Percentiles rank a stretch among this genome's conserved stretches.
These are phyloP conservation scores for Lactarius deliciosus DNA, from an alignment of 768 basidiomycete species.

Conservation along the genomic window DNA sequence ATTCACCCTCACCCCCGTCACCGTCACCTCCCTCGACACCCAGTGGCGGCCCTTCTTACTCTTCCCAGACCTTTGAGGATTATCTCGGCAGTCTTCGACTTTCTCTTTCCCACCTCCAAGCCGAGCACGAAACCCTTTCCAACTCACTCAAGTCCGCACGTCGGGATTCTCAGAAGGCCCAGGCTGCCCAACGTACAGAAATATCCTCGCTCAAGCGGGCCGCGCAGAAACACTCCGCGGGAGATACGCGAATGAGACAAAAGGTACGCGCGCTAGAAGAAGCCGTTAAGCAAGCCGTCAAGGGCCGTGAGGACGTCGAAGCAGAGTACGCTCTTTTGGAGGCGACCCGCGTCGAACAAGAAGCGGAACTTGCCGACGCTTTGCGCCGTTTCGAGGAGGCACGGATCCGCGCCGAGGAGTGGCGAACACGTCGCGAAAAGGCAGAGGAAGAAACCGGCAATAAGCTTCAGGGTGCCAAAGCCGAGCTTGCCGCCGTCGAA, in stretches of 20 bases:
- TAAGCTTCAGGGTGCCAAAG: constrained; percentile 41
- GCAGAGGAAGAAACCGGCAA: constrained; percentile 48
- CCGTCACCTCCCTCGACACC: constrained; percentile 27
- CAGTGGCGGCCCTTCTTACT: constrained; percentile 29
- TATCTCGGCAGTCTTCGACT: constrained; percentile 64
- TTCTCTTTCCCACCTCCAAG: constrained; percentile 57
- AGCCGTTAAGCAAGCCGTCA: constrained; percentile 69
- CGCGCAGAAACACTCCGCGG: constrained; percentile 71
- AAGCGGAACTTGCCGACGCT: constrained; percentile 35
- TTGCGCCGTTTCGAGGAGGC: constrained; percentile 29
- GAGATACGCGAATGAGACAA: constrained; percentile 80
- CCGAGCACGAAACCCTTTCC: constrained; percentile 69
- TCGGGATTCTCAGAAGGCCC: constrained; percentile 79
- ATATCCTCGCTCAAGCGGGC: constrained; percentile 82
- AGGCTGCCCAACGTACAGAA: constrained; percentile 77
- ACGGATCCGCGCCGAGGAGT: constrained; percentile 21
- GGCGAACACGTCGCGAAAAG: constrained; percentile 30
- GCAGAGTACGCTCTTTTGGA: constrained; percentile 42
- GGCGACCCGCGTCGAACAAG: constrained; percentile 31
- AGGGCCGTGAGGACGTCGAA: constrained; percentile 50
- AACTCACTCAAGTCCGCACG: constrained; percentile 73
- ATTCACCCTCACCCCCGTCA: constrained; percentile 28
- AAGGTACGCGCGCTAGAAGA: constrained; percentile 88
- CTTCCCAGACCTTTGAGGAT: constrained; percentile 61
- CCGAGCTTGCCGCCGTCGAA: constrained; percentile 42